Evolutionary conservation across 2,329 filamentous ascomycete genomes (phyloP).

Genomic region (Sphaerostilbella broomeana): DNA sequence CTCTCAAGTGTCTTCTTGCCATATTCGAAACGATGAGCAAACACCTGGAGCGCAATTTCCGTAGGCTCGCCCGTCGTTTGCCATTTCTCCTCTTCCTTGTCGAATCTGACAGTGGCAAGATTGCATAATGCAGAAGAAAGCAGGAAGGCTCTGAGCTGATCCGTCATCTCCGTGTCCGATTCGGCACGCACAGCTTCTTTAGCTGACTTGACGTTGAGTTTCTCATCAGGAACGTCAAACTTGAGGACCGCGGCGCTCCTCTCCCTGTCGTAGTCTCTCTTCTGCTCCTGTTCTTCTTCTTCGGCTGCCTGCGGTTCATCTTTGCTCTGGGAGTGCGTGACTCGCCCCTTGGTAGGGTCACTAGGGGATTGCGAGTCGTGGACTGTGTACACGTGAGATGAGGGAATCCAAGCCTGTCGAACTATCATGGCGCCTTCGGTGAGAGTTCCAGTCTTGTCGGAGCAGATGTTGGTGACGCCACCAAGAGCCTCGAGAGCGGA

Average conservation of each 20-base stretch:
- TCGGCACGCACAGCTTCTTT: slow-evolving; percentile 26
- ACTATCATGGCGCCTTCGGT: slow-evolving; percentile 66
- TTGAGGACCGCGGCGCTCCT: slow-evolving; percentile 53
- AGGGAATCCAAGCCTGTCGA: slow-evolving; percentile 58
- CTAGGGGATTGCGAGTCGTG: slow-evolving; percentile 53
- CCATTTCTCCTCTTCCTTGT: slow-evolving; percentile 52
- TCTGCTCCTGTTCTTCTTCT: slow-evolving; percentile 32
- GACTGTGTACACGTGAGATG: slow-evolving; percentile 51
- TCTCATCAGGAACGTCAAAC: slow-evolving; percentile 56
- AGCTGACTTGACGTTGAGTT: slow-evolving; percentile 33
- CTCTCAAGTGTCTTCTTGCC: slow-evolving; percentile 48
- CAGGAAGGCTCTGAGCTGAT: slow-evolving; percentile 45
- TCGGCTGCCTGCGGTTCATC: slow-evolving; percentile 27
- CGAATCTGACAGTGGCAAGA: slow-evolving; percentile 51
- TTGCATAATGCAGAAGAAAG: slow-evolving; percentile 59
- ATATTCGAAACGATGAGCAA: slow-evolving; percentile 60
- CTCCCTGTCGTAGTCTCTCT: slow-evolving; percentile 53
- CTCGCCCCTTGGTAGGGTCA: slow-evolving; percentile 53
- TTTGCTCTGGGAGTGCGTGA: slow-evolving; percentile 39
- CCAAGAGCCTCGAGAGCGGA: slow-evolving; percentile 63
- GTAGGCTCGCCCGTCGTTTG: slow-evolving; percentile 65
- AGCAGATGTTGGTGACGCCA: slow-evolving; percentile 66
- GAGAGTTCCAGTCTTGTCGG: slow-evolving; percentile 66
- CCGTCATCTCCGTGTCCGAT: slow-evolving; percentile 40
- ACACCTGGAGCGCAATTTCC: slow-evolving; percentile 70